Evolutionary conservation across 441 rosid genomes (phyloP).

Genomic region (Dalechampia spathulata): DNA sequence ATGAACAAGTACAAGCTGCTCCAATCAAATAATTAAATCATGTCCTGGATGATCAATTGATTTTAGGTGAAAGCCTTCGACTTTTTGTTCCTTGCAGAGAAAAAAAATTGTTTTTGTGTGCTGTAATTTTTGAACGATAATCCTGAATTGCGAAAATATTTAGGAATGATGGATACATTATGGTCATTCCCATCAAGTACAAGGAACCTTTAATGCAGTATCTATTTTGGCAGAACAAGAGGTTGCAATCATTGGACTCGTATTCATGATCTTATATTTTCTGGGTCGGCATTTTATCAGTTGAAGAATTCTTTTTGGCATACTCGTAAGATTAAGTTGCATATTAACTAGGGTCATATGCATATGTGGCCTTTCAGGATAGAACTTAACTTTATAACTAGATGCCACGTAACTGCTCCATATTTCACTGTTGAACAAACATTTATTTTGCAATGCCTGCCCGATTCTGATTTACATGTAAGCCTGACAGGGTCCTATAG

Average conservation of each 20-base stretch:
- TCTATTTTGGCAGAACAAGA: background rate
- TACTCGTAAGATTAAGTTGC: background rate
- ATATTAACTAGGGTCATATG: background rate
- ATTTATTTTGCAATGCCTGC: background rate
- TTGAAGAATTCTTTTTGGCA: background rate
- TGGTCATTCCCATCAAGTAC: background rate
- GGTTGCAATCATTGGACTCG: background rate
- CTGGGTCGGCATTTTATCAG: background rate
- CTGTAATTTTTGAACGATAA: background rate
- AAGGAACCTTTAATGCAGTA: background rate
- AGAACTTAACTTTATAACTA: background rate
- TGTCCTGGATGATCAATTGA: too few relatives aligned
- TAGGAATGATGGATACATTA: background rate
- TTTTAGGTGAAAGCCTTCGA: too few relatives aligned
- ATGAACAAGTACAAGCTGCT: too few relatives aligned
- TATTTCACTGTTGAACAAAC: background rate
- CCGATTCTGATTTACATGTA: slow-evolving; percentile 5
- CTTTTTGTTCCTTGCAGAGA: too few relatives aligned
- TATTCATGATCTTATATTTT: background rate
- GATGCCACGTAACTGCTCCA: too few relatives aligned
- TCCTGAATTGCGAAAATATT: background rate
- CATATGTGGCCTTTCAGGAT: background rate
- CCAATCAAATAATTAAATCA: too few relatives aligned
- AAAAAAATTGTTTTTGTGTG: background rate
- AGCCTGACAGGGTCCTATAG: slow-evolving; percentile 65